A percentile compares a stretch with the other conserved stretches of the same genome.
These are phyloP conservation scores for Aquilaria agallochum DNA, from an alignment of 441 rosid genomes.

Conservation along the genomic window DNA sequence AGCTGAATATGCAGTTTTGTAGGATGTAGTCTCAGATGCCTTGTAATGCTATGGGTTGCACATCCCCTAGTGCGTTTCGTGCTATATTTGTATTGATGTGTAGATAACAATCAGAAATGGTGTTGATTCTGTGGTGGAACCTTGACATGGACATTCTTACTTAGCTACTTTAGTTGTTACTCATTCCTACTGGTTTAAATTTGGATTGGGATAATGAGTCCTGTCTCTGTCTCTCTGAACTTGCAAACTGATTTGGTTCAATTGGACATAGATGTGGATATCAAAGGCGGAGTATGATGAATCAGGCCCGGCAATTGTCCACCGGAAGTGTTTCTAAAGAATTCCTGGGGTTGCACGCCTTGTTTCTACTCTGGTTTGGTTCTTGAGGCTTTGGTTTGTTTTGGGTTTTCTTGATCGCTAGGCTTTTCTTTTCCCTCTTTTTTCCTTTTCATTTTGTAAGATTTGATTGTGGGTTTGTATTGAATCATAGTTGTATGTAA, in stretches of 20 bases:
- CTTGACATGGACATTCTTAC: no score
- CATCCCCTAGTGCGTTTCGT: no score
- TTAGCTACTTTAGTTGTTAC: neutral
- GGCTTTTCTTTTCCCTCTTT: conserved; percentile 3
- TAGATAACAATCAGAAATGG: no score
- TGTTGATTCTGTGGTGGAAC: no score
- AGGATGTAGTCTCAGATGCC: no score
- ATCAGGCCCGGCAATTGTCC: conserved; percentile 33
- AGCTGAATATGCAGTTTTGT: no score
- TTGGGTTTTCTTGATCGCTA: conserved; percentile 4
- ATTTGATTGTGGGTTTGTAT: no score
- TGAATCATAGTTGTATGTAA: no score
- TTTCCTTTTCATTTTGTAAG: no score
- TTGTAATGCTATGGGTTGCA: no score
- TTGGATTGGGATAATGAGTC: neutral
- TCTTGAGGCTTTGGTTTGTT: conserved; percentile 10
- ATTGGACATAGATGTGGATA: conserved; percentile 29
- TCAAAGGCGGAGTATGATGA: conserved; percentile 33
- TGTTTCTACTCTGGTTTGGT: neutral
- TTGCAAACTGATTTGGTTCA: neutral
- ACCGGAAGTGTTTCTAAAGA: conserved; percentile 30
- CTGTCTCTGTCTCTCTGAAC: no score
- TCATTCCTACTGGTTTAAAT: neutral
- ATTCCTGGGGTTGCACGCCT: neutral
- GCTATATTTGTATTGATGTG: no score